phyloP scores from a whole-genome alignment of 2,329 filamentous ascomycete genomes.

The Diaporthe citriasiana region DNA sequence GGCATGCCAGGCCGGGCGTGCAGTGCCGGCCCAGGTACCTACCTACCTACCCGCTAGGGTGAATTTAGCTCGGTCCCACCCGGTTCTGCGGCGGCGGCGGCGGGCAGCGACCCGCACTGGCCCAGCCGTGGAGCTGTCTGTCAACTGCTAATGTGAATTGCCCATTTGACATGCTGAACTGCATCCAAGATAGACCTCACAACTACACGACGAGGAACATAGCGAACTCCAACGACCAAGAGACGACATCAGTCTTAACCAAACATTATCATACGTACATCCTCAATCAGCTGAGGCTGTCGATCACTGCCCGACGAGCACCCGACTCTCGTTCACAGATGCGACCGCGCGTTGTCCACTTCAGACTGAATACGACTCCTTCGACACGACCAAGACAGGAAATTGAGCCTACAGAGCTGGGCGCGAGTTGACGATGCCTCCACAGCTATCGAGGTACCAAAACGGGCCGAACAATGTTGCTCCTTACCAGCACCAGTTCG shows the following conservation, averaged over 20 bases:
- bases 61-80: conserved; percentile 25
- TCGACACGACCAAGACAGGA: conserved; percentile 38
- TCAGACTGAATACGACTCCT: conserved; percentile 42
- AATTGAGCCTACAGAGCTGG: conserved; percentile 38
- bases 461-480: conserved; percentile 61
- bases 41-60: conserved; percentile 18
- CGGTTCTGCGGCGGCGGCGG: conserved; percentile 21
- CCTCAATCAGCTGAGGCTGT: neutral
- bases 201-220: conserved; percentile 5
- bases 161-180: conserved; percentile 24
- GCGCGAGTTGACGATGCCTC: conserved; percentile 55
- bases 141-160: conserved; percentile 19
- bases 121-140: conserved; percentile 31
- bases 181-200: conserved; percentile 32
- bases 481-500: conserved; percentile 66
- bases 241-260: conserved; percentile 4
- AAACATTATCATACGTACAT: conserved; percentile 21
- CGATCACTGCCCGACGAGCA: conserved; percentile 29
- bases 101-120: conserved; percentile 30
- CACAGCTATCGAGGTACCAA: conserved; percentile 61
- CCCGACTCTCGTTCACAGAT: conserved; percentile 39
- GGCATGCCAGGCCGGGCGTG: conserved; percentile 10
- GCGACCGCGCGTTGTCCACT: conserved; percentile 36
- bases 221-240: neutral
- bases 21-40: conserved; percentile 21